Evolutionary conservation across 495 filamentous ascomycete species (phyloP).

Genomic region (Penicillium atrosanguineum): DNA sequence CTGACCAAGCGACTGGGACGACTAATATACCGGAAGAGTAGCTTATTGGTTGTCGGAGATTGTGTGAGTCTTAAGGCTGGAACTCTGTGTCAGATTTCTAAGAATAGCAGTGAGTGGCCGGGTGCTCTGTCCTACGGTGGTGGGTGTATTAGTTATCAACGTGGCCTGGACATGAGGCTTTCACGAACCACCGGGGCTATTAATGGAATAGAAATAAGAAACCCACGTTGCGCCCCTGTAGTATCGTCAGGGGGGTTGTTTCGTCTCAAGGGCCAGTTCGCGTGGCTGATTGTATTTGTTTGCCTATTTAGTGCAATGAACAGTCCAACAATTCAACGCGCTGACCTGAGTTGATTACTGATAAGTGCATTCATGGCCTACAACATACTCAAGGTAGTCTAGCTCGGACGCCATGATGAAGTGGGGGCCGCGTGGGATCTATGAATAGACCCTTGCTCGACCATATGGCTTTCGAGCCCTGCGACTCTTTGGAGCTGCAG

Average conservation of each 20-base stretch:
- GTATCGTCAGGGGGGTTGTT: not conserved
- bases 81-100: conserved; percentile 9
- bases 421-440: not conserved
- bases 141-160: not conserved
- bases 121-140: not conserved
- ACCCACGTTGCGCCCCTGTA: conserved; percentile 25
- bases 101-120: conserved; percentile 7
- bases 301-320: no score
- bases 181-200: not conserved
- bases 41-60: no score
- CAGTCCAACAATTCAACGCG: no score
- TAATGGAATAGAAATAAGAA: conserved; percentile 25
- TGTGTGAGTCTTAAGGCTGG: not conserved
- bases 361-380: not conserved
- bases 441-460: not conserved
- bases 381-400: conserved; percentile 3
- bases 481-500: not conserved
- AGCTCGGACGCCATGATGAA: not conserved
- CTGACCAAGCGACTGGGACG: not conserved
- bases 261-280: not conserved
- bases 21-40: not conserved
- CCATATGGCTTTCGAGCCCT: not conserved
- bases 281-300: no score
- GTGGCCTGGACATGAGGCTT: not conserved
- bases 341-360: not conserved